Base-by-base conservation (phyloP, 257 asterid genomes). In the Salvia hispanica region DNA sequence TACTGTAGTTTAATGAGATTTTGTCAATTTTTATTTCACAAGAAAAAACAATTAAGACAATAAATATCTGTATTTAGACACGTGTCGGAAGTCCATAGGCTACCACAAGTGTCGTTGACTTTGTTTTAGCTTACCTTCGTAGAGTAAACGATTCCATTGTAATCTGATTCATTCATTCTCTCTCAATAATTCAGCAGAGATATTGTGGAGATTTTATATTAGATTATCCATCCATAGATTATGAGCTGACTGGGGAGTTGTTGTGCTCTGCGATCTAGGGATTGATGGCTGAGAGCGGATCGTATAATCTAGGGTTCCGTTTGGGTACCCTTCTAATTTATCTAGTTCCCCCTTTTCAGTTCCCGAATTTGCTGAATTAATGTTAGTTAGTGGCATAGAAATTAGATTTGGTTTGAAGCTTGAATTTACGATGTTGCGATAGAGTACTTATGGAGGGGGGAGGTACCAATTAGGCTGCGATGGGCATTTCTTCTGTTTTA, bases 251-350 rank as follows among this genome's bases (percentile, higher is more conserved):
- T 69, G 34, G 40, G 33, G 62, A 46, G 61, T 16, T 52, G 36
- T 58, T 62, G 67, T 54, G 55, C 48, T 40, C 76, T 42, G 72
- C 69, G 78, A 73, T 77, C 64, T 76, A 54, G 62, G 61, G 64
- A 47, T 76, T 71, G 74, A 87, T 87, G 95, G 82, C 79, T 58
- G 91, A 79, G 67, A 79, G 73, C 74, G 85, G 94, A 81, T 80
- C 88, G 66, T 69, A 40, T 72, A 70, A 78, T 82, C 71, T 75
- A 65, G 91, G 87, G 74, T 76, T 77, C 61, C 86, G 84, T 68
- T 68, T 72, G 77, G 95, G 95, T 84, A 82, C 13, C 56, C 9
- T 69, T 55, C 55, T 15, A 36, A 34, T 53, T 39, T 31, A 57
- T 7, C 9, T 14, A 31, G 10, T 62, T 34, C 5, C 12, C 25